Evolutionary conservation across 2,329 filamentous ascomycete genomes (phyloP).

Genomic region (Fusarium neocosmosporiellum): DNA sequence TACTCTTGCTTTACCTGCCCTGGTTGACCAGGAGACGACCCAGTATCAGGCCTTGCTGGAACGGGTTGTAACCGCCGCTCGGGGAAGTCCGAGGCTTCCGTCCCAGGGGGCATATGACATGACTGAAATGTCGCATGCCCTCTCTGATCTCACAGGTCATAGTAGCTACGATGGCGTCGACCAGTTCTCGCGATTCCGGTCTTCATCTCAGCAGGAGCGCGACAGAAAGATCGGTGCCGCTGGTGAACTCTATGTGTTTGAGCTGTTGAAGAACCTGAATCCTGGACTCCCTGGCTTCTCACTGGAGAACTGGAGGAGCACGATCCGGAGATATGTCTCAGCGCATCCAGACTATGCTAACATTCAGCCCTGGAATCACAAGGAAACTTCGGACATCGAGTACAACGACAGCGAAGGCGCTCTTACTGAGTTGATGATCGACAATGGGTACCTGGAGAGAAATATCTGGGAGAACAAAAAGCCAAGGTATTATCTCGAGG

Average conservation of each 20-base stretch:
- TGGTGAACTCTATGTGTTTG: constrained; percentile 50
- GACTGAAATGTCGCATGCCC: not conserved
- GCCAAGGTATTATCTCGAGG: constrained; percentile 60
- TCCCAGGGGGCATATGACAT: not conserved
- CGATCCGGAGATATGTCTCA: constrained; percentile 53
- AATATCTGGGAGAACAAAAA: constrained; percentile 39
- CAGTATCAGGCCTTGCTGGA: not conserved
- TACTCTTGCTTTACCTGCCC: not conserved
- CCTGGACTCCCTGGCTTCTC: constrained; percentile 48
- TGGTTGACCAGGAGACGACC: not conserved
- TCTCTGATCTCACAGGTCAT: not conserved
- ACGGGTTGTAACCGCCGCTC: not conserved
- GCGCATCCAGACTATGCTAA: constrained; percentile 52
- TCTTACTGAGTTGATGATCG: constrained; percentile 50
- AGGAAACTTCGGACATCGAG: constrained; percentile 59
- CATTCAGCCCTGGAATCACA: constrained; percentile 49
- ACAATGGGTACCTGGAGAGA: constrained; percentile 45
- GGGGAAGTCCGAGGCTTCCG: not conserved
- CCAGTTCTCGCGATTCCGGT: not conserved
- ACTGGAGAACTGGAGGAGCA: constrained; percentile 59
- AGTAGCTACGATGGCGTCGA: not conserved
- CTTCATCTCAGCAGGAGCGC: not conserved
- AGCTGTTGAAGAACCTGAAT: constrained; percentile 48
- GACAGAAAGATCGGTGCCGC: not conserved
- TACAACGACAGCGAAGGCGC: constrained; percentile 52